phyloP scores from a whole-genome alignment of 2,329 filamentous ascomycete genomes.

The Neocatenulostroma microsporum region DNA sequence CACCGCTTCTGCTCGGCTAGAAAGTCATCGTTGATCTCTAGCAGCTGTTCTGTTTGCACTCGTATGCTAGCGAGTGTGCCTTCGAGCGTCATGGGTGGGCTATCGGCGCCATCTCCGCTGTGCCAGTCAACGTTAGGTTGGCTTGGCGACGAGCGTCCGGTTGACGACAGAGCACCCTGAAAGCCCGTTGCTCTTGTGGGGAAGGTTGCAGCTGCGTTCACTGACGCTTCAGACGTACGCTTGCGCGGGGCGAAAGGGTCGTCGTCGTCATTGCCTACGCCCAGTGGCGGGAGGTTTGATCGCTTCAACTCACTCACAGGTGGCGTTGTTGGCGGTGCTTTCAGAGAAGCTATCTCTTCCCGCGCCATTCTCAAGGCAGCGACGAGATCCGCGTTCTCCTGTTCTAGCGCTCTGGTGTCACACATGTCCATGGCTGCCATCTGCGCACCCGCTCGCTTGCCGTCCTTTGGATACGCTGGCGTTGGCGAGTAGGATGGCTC shows the following conservation, averaged over 20 bases:
- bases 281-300: too few species aligned
- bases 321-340: too few species aligned
- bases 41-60: conserved; percentile 27
- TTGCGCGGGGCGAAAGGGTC: conserved; percentile 12
- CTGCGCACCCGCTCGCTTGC: conserved; percentile 8
- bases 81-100: conserved; percentile 24
- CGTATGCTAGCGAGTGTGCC: conserved; percentile 26
- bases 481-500: conserved; percentile 14
- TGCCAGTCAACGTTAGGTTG: too few species aligned
- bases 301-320: too few species aligned
- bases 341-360: conserved; percentile 10
- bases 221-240: neutral
- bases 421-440: neutral
- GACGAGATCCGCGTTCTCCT: conserved; percentile 13
- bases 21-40: conserved; percentile 30
- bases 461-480: conserved; percentile 9
- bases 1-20: conserved; percentile 23
- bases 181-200: too few species aligned
- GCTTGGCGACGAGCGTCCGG: too few species aligned
- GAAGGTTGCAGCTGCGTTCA: neutral
- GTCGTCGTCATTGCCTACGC: conserved; percentile 3
- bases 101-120: too few species aligned
- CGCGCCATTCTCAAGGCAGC: conserved; percentile 11
- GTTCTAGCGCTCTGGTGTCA: conserved; percentile 7
- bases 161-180: too few species aligned